Evolutionary conservation across 371 early-diverging fungal genomes (phyloP).

Genomic region (Zancudomyces culisetae): DNA sequence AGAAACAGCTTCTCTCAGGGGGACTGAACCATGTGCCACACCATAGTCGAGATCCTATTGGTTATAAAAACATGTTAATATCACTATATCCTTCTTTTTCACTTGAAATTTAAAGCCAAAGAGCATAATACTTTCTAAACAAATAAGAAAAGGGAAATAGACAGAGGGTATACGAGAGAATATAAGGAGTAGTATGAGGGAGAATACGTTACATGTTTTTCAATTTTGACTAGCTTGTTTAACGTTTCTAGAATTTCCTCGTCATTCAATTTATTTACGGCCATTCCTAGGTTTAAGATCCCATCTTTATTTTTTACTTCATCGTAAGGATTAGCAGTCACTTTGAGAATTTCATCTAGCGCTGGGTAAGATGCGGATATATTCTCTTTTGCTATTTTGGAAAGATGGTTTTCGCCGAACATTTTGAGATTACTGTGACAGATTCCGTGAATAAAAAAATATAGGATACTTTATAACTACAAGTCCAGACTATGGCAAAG

Average conservation of each 20-base stretch:
- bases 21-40: constrained; percentile 24
- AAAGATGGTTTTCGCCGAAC: neutral
- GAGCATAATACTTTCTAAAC: neutral
- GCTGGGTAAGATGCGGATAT: neutral
- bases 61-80: neutral
- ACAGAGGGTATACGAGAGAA: neutral
- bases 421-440: too few species aligned
- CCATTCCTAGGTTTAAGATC: neutral
- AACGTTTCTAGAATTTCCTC: neutral
- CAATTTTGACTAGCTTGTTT: neutral
- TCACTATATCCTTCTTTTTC: neutral
- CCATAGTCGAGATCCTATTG: constrained; percentile 19
- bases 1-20: constrained; percentile 31
- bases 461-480: too few species aligned
- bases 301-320: neutral
- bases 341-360: neutral
- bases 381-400: neutral
- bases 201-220: neutral
- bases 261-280: constrained; percentile 3
- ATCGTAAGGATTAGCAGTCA: neutral
- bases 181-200: neutral
- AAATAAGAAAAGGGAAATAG: neutral
- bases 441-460: too few species aligned
- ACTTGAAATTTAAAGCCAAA: neutral
- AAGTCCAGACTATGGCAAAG: too few species aligned